Evolutionary conservation across 1,284 basidiomycete species (phyloP), one percentile per base, ranked within the genome.

Genomic region (Naganishia sp.): DNA sequence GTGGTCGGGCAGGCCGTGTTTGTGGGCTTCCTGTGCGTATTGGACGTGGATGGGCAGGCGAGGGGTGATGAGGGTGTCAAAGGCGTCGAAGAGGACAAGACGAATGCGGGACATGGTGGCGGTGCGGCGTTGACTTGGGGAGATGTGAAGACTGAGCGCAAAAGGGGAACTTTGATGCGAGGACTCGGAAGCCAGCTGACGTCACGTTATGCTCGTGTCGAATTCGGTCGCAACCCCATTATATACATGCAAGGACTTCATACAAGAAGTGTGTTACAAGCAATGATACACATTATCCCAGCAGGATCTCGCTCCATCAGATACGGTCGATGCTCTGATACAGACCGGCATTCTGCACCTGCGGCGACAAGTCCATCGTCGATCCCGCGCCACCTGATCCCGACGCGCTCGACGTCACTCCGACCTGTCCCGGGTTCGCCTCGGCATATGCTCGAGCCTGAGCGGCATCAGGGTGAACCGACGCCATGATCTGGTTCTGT

Each of bases 61-160:
- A 1, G 79, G 79, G 0, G 79, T 81, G 67, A 76, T 76, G 18
- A 80, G 72, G 3, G 78, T 80, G 65, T 80, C 79, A 49, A 81
- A 79, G 15, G 77, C 76, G 68, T 80, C 78, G 51, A 80, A 80
- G 5, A 80, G 72, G 42, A 80, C 77, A 46, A 80, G 71, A 9
- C 77, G 72, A 39, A 80, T 50, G 23, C 46, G 45, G 11, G 63
- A 57, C 63, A 65, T 57, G 32, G 21, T 32, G 15, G 21, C 10
- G 41, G 42, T 32, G 4, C 13, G 7, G 10, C 32, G 35, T 9
- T 39, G 35, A 39, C 7, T 10, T 5, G 13, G 35, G 0, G 3
- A 3, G 7, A 39, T 10, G 25, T 1, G 18, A 2, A 11, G 10
- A 4, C 6, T 5, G n/a, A 25, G 23, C 13, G 42, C 21, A 7